Base-by-base conservation (phyloP, 2,329 filamentous ascomycete species). In the Leptographium radiaticola region DNA sequence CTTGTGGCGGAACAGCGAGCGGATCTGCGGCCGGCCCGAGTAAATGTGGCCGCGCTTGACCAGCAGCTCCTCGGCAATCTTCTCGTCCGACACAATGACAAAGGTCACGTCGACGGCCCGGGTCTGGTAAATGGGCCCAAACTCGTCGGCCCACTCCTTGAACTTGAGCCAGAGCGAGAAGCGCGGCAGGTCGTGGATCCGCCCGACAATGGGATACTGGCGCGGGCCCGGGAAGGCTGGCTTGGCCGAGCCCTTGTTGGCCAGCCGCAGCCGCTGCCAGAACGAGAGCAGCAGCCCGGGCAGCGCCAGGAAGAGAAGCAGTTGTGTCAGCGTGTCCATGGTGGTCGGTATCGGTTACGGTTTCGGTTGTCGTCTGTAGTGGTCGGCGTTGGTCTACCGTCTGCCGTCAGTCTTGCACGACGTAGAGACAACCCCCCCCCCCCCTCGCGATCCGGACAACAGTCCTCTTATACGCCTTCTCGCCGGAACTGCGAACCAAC, bases 151-250 rank as follows among this genome's bases (percentile, higher is more conserved):
- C 71, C 71, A 73, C 57, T 73, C 70, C 58, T 72, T 71, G 62
- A 76, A 75, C 63, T 75, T 76, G 59, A 74, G 68, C 74, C 73
- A 76, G 61, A 75, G 64, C 25, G 64, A 63, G 55, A 73, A 70
- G 44, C 70, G 67, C 10, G 73, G 70, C 2, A 76, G 59, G 56
- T 76, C 74, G 58, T 75, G 73, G 15, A 76, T 67, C 49, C 73
- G 69, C 34, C 73, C 73, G 18, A 76, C 63, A 25, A 76, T 61
- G 42, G 74, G 74, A 52, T 70, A 74, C 57, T 74, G 72, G 53
- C 63, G 67, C 12, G 74, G 74, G 0, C 73, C 73, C 0, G 73
- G 73, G 51, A 76, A 73, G 51, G 58, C 64, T 54, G 62, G 57
- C 56, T 66, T 64, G 16, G 16, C 57, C 52, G 12, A 60, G 34